Percentiles rank a stretch among this genome's conserved stretches.
These are phyloP conservation scores for Ogataea nakhonphanomensis DNA, from an alignment of 805 yeast genomes.

Conservation along the genomic window DNA sequence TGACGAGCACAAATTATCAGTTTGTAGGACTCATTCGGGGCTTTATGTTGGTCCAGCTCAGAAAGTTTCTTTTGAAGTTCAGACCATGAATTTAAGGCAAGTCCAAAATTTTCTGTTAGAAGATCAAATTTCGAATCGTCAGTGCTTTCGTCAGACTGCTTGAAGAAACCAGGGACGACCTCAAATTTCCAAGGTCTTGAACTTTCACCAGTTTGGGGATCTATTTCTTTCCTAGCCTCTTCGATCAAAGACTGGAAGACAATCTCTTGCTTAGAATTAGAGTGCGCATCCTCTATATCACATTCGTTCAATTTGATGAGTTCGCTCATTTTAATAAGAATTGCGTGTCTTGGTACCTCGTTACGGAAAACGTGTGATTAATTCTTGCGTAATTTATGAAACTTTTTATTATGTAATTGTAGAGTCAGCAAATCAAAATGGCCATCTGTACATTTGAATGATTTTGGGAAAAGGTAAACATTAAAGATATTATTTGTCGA, in stretches of 20 bases:
- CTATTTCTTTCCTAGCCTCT: slow-evolving; percentile 17
- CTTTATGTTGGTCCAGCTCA: slow-evolving; percentile 31
- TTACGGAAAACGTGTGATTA: too few relatives aligned
- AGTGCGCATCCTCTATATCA: slow-evolving; percentile 30
- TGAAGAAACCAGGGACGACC: slow-evolving; percentile 48
- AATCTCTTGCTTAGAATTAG: slow-evolving; percentile 19
- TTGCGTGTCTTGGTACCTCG: too few relatives aligned
- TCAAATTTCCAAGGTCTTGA: slow-evolving; percentile 46
- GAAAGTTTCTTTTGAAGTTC: slow-evolving; percentile 33
- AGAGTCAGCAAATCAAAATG: not conserved
- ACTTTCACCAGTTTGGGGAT: slow-evolving; percentile 24
- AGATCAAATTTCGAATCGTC: slow-evolving; percentile 48
- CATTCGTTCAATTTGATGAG: slow-evolving; percentile 22
- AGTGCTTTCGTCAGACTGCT: slow-evolving; percentile 40
- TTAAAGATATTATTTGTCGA: not conserved
- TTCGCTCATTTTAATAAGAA: slow-evolving; percentile 10
- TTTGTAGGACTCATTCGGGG: slow-evolving; percentile 41
- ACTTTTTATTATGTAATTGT: not conserved
- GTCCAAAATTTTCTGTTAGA: slow-evolving; percentile 42
- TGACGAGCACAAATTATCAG: slow-evolving; percentile 58
- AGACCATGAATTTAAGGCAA: slow-evolving; percentile 39
- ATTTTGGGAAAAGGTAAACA: slow-evolving; percentile 23
- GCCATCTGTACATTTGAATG: not conserved
- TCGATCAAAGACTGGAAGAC: slow-evolving; percentile 13
- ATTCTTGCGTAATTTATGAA: too few relatives aligned